Percentiles rank a stretch among this genome's conserved stretches.
Evolutionary conservation across 495 filamentous ascomycete species (phyloP).

Genomic region (Hyaloscypha bicolor): DNA sequence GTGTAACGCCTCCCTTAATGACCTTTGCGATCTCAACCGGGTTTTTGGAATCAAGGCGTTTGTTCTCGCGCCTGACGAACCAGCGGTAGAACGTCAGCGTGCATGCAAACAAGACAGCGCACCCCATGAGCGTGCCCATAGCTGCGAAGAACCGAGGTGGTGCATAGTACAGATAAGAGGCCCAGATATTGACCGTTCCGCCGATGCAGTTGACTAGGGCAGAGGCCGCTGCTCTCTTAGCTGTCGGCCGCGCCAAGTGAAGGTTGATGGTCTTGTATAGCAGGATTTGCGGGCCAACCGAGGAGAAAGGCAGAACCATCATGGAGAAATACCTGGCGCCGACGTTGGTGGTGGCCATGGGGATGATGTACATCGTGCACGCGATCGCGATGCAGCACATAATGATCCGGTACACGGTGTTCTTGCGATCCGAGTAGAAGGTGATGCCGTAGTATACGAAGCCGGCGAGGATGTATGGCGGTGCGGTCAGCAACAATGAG

Average conservation of each 20-base stretch:
- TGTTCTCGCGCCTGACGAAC: slow-evolving; percentile 42
- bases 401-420: slow-evolving; percentile 27
- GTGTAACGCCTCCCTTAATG: slow-evolving; percentile 42
- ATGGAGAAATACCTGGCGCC: slow-evolving; percentile 30
- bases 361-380: slow-evolving; percentile 28
- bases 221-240: slow-evolving; percentile 30
- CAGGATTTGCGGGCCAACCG: slow-evolving; percentile 23
- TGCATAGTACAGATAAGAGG: slow-evolving; percentile 42
- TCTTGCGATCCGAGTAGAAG: slow-evolving; percentile 29
- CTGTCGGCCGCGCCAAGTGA: slow-evolving; percentile 22
- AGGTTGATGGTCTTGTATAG: slow-evolving; percentile 28
- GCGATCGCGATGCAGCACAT: slow-evolving; percentile 23
- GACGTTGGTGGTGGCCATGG: slow-evolving; percentile 22
- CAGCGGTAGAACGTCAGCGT: slow-evolving; percentile 41
- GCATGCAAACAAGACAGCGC: slow-evolving; percentile 37
- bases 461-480: slow-evolving; percentile 29
- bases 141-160: slow-evolving; percentile 42
- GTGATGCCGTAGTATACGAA: slow-evolving; percentile 24
- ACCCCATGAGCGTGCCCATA: slow-evolving; percentile 40
- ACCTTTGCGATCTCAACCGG: slow-evolving; percentile 37
- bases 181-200: slow-evolving; percentile 45
- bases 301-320: slow-evolving; percentile 26
- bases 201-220: slow-evolving; percentile 32
- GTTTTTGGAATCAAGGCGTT: slow-evolving; percentile 37
- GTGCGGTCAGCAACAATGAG: slow-evolving; percentile 27